Evolutionary conservation across 192 early-diverging fungal species (phyloP), one percentile per base, ranked within the genome.

Genomic region (Mortierella antarctica): DNA sequence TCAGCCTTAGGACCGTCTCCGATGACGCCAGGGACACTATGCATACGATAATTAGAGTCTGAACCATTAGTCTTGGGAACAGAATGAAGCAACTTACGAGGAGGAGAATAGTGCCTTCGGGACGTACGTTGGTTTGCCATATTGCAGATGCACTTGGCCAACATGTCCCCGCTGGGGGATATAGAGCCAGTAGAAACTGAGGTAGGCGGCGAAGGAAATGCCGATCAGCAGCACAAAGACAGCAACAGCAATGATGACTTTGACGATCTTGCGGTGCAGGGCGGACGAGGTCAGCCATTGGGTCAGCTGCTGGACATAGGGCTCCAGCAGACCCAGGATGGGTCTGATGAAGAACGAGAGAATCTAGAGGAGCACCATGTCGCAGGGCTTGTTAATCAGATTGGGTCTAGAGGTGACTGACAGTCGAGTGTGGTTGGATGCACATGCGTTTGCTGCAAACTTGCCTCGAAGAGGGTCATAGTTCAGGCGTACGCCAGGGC

Each of bases 181-280:
- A 52, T 83, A 84, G 12, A 83, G 9, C 80, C 70, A 83, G 57
- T 86, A 86, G 67, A 86, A 86, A 17, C 66, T 70, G 17, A 84
- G 47, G 50, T 86, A 86, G 49, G 79, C 67, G 6, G 76, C 31
- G 11, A 84, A 39, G 45, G 85, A 76, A 20, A 82, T 53, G 12
- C 66, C 62, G 15, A 84, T 52, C 10, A 86, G 65, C 0, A 74
- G 18, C 7, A 74, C 31, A 11, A 79, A 41, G 8, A 79, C 78
- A 31, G 63, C 21, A 18, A 71, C 31, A 4, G 71, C 51, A 42
- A 86, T 71, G 55, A 86, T 57, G 50, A 83, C 63, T 57, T 86
- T 86, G 42, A 86, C 65, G 59, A 83, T 54, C 18, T 75, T 65
- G 12, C 85, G 78, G 45, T 86, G 83, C 12, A 83, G 57, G 48